Evolutionary conservation across 176 grass and related monocot genomes (phyloP).

Genomic region (Avena insularis): DNA sequence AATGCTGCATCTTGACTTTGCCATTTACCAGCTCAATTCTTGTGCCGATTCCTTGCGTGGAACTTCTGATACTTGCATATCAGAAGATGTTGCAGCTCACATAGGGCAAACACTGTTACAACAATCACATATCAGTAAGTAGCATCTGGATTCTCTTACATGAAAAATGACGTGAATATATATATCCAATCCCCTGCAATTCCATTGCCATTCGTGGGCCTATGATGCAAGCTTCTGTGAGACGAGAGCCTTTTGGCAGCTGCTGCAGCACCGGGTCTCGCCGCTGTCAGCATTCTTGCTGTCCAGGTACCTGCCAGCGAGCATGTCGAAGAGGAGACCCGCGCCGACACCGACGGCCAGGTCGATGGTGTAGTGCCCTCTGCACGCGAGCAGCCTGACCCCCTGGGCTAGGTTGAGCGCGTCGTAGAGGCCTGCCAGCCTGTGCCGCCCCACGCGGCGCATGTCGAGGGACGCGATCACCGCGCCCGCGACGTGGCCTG

Average conservation of each 20-base stretch:
- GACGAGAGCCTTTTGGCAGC: slow-evolving; percentile 44
- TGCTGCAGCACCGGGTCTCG: slow-evolving; percentile 49
- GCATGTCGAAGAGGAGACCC: slow-evolving; percentile 71
- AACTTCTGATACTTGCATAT: slow-evolving; percentile 23
- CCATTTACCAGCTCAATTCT: neutral
- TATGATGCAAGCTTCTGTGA: slow-evolving; percentile 42
- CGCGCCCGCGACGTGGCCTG: slow-evolving; percentile 80
- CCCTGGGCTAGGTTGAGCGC: slow-evolving; percentile 72
- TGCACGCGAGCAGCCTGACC: slow-evolving; percentile 87
- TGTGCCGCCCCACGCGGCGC: slow-evolving; percentile 56
- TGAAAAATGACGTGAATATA: slow-evolving; percentile 19
- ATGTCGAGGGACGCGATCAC: slow-evolving; percentile 89
- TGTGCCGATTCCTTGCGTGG: neutral
- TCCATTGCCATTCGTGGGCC: neutral
- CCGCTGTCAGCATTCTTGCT: slow-evolving; percentile 31
- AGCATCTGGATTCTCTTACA: slow-evolving; percentile 31
- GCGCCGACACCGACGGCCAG: slow-evolving; percentile 83
- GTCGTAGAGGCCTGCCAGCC: slow-evolving; percentile 72
- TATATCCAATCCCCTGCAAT: neutral
- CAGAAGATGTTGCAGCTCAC: neutral
- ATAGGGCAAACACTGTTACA: slow-evolving; percentile 15
- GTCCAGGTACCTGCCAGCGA: slow-evolving; percentile 71
- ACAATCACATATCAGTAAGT: slow-evolving; percentile 41
- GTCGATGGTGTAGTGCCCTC: slow-evolving; percentile 96
- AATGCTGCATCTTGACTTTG: slow-evolving; percentile 11